These are phyloP conservation scores for Amphirosellinia nigrospora DNA, from an alignment of 495 filamentous ascomycete genomes.

Conservation along the genomic window DNA sequence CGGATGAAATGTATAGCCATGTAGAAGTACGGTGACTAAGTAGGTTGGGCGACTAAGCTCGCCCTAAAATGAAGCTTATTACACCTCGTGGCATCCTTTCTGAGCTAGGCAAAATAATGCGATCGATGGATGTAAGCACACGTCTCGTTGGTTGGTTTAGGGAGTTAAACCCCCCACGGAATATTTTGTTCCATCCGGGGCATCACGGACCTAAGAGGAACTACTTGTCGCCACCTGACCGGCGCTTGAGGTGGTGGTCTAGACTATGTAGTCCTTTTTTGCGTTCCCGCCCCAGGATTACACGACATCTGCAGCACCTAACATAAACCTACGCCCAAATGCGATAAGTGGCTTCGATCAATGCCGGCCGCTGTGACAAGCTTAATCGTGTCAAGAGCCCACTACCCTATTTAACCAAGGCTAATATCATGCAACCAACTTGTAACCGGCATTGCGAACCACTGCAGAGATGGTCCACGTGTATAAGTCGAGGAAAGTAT, in stretches of 20 bases:
- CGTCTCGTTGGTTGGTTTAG: neutral
- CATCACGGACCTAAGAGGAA: neutral
- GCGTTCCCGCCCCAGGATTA: too few species aligned
- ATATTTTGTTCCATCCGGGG: neutral
- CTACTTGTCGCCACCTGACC: neutral
- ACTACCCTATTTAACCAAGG: neutral
- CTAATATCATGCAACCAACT: neutral
- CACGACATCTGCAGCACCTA: too few species aligned
- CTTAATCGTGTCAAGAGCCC: neutral
- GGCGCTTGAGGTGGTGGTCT: neutral
- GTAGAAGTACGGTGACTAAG: neutral
- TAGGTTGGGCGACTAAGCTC: neutral
- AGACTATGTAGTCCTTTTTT: neutral
- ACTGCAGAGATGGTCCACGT: neutral
- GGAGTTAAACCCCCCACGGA: neutral
- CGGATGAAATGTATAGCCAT: neutral
- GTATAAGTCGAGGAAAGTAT: neutral
- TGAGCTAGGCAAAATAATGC: neutral
- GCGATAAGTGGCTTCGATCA: neutral
- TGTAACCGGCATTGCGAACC: too few species aligned
- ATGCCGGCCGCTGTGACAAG: neutral
- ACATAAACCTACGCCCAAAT: neutral
- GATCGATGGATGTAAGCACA: neutral
- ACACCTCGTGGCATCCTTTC: neutral
- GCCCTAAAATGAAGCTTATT: conserved; percentile 4